Base-by-base conservation (phyloP, 31 red algal genomes). In the Asparagopsis taxiformis region DNA sequence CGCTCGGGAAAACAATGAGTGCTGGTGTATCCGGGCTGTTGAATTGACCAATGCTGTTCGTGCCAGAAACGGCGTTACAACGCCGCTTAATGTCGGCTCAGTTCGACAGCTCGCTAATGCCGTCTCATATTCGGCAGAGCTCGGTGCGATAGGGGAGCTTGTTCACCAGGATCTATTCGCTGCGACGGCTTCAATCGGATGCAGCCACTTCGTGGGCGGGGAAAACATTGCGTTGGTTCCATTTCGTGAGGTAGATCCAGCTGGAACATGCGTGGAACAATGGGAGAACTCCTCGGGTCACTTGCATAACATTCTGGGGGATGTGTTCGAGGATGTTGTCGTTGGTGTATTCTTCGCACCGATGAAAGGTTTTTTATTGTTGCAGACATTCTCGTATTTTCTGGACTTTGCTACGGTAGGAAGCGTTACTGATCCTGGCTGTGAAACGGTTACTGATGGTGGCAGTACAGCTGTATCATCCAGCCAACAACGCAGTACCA, bases 361-460 rank as follows among this genome's bases (percentile, higher is more conserved):
- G 4, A 59, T 55, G 39, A 58, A 58, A 25, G 34, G 62, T 16
- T 58, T 79, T 35, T 79, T 56, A 15, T 79, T 58, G 28, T 39
- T 68, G 28, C 75, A 79, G 62, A 79, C 75, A 53, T 79, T 79
- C 59, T 58, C 69, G n/a, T n/a, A n/a, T n/a, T n/a, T n/a, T n/a
- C n/a, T n/a, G n/a, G n/a, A n/a, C n/a, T n/a, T n/a, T n/a, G n/a
- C n/a, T n/a, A n/a, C n/a, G n/a, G n/a, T n/a, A n/a, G n/a, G n/a
- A n/a, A n/a, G n/a, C n/a, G n/a, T n/a, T n/a, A n/a, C n/a, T n/a
- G n/a, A n/a, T n/a, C n/a, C n/a, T n/a, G n/a, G n/a, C n/a, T n/a
- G n/a, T n/a, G n/a, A n/a, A n/a, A n/a, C n/a, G n/a, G n/a, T n/a
- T n/a, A n/a, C n/a, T n/a, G n/a, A n/a, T n/a, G n/a, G n/a, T n/a